Base-by-base conservation (phyloP, 169 alveolate genomes). In the Eimeria falciformis region DNA sequence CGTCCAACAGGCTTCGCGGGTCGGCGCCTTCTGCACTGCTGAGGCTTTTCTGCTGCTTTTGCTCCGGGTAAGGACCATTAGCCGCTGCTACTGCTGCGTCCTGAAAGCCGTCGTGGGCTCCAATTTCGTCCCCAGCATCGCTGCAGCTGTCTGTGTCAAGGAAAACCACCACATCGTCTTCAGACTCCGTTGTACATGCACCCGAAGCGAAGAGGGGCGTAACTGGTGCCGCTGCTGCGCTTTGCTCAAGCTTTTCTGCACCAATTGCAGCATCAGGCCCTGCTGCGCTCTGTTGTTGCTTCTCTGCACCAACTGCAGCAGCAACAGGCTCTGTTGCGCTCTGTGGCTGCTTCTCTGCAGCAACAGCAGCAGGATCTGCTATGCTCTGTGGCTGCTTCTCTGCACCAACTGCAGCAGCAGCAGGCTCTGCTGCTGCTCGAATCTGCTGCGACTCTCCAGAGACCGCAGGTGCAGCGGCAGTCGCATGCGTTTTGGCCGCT, bases 1-100 rank as follows among this genome's bases (percentile, higher is more conserved):
- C 18, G 62, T 21, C 18, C 62, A 21, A 21, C 62, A 12, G 11
- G 3, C 14, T 69, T 69, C n/a, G 50, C 25, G n/a, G n/a, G n/a
- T n/a, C n/a, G n/a, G n/a, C n/a, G n/a, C n/a, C n/a, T n/a, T n/a
- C n/a, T n/a, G n/a, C 40, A 33, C n/a, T 23, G 37, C 6, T 69
- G 55, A 33, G 50, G 37, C 62, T 50, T 21, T 50, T 50, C 62
- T 50, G 75, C 75, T 29, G 18, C 81, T 5, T 6, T 53, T 33
- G 53, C 5, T 33, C 5, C 5, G 43, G 29, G 27, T 69, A 53
- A 9, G 27, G 81, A 9, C 17, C 81, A 7, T 0, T 21, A 33
- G 81, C 81, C 37, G 81, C 81, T 69, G 81, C 81, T 69, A 53
- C 81, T 33, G 81, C n/a, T n/a, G n/a, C n/a, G n/a, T n/a, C n/a